A percentile compares a stretch with the other conserved stretches of the same genome.
phyloP scores from a whole-genome alignment of 2,329 filamentous ascomycete species.

The Monosporascus sp. region DNA sequence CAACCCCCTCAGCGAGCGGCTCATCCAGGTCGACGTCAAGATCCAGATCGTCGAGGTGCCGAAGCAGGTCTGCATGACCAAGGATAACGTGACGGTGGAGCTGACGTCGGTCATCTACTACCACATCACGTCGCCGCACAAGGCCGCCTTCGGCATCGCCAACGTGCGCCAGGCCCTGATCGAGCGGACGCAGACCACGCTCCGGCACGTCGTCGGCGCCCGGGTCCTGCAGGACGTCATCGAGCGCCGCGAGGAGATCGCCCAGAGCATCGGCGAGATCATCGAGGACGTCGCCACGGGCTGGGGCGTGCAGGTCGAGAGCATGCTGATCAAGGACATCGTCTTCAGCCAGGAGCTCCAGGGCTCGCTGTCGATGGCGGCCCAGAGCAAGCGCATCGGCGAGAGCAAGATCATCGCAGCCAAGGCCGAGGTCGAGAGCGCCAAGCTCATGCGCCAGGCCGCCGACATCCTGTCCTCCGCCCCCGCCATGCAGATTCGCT shows the following conservation, averaged over 20 bases:
- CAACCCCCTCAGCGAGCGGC: constrained; percentile 86
- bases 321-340: constrained; percentile 99
- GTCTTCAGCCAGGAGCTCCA: constrained; percentile 95
- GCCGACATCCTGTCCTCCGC: constrained; percentile 89
- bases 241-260: constrained; percentile 95
- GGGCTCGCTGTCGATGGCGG: constrained; percentile 95
- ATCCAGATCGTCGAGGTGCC: constrained; percentile 98
- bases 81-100: constrained; percentile 94
- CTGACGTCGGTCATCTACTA: constrained; percentile 99
- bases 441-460: constrained; percentile 88
- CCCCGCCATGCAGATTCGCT: constrained; percentile 96
- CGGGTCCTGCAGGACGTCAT: constrained; percentile 97
- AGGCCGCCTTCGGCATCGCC: constrained; percentile 92
- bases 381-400: constrained; percentile 96
- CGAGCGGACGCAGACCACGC: constrained; percentile 95
- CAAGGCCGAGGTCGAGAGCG: constrained; percentile 91
- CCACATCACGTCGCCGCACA: constrained; percentile 91
- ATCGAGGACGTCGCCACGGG: constrained; percentile 91
- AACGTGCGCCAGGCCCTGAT: constrained; percentile 94
- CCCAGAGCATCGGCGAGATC: constrained; percentile 90
- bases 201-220: constrained; percentile 93
- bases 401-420: constrained; percentile 98
- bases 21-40: constrained; percentile 96
- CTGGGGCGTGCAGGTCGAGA: constrained; percentile 95
- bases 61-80: constrained; percentile 97